A percentile compares a stretch with the other conserved stretches of the same genome.
phyloP scores from a whole-genome alignment of 495 filamentous ascomycete species.

The Emericellopsis terricola region DNA sequence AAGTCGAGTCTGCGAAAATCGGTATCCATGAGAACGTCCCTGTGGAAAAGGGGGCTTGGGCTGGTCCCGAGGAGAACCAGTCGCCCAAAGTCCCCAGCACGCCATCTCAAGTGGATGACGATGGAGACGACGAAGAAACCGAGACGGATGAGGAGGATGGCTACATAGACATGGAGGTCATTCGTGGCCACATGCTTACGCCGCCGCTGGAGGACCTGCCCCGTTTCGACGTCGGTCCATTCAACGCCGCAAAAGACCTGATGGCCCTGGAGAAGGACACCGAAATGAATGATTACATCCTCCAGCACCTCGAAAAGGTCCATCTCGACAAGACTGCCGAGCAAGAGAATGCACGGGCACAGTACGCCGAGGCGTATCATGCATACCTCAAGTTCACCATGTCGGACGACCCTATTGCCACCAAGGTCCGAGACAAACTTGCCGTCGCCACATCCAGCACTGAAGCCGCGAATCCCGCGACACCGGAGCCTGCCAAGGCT shows the following conservation, averaged over 20 bases:
- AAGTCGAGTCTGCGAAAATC: slow-evolving; percentile 5
- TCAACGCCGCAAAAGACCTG: slow-evolving; percentile 20
- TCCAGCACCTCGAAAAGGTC: slow-evolving; percentile 11
- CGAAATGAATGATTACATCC: slow-evolving; percentile 15
- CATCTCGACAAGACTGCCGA: slow-evolving; percentile 6
- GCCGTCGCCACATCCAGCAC: slow-evolving; percentile 7
- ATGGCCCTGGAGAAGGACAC: slow-evolving; percentile 11
- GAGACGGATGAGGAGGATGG: slow-evolving; percentile 44
- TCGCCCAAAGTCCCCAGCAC: slow-evolving; percentile 7
- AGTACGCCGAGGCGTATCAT: slow-evolving; percentile 25
- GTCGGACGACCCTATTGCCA: slow-evolving; percentile 29
- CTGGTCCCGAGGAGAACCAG: too few species aligned
- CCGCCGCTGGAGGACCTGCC: slow-evolving; percentile 30
- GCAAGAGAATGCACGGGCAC: slow-evolving; percentile 11
- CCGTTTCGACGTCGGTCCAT: slow-evolving; percentile 19
- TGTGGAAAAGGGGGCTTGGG: too few species aligned
- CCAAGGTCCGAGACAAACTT: slow-evolving; percentile 26
- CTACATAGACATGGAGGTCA: slow-evolving; percentile 37
- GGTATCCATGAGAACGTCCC: too few species aligned
- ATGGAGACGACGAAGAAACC: slow-evolving; percentile 31
- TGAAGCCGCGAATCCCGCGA: slow-evolving; percentile 11
- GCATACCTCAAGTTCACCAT: slow-evolving; percentile 29
- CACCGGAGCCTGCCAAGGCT: slow-evolving; percentile 36
- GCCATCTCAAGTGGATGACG: slow-evolving; percentile 12
- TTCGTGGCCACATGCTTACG: slow-evolving; percentile 27